Evolutionary conservation across 2,329 filamentous ascomycete species (phyloP).

Genomic region (Fusarium sp.): DNA sequence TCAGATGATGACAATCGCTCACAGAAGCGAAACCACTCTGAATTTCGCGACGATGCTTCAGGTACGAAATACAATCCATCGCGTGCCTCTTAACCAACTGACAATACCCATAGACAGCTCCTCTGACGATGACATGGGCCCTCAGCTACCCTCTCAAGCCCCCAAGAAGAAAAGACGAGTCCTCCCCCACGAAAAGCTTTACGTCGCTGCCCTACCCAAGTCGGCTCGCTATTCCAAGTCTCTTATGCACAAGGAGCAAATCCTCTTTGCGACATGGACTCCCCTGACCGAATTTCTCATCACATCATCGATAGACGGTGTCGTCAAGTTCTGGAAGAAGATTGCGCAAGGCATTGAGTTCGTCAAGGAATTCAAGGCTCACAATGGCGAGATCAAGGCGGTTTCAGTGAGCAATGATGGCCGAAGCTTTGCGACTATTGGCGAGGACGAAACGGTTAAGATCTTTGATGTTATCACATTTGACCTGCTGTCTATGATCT

Average conservation of each 20-base stretch:
- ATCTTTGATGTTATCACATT: constrained; percentile 88
- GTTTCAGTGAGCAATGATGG: constrained; percentile 91
- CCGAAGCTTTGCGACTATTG: constrained; percentile 91
- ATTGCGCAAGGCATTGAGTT: constrained; percentile 91
- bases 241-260: constrained; percentile 97
- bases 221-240: constrained; percentile 91
- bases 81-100: constrained; percentile 5
- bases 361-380: constrained; percentile 96
- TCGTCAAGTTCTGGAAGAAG: constrained; percentile 99
- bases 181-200: constrained; percentile 94
- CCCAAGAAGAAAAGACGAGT: constrained; percentile 92
- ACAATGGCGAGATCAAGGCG: constrained; percentile 84
- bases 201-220: constrained; percentile 86
- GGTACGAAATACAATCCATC: constrained; percentile 48
- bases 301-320: constrained; percentile 92
- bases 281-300: constrained; percentile 95
- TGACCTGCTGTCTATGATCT: constrained; percentile 84
- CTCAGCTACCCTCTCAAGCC: constrained; percentile 83
- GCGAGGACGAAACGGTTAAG: constrained; percentile 81
- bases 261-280: constrained; percentile 88
- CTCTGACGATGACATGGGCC: constrained; percentile 93
- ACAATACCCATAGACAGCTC: constrained; percentile 66
- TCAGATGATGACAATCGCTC: constrained; percentile 50
- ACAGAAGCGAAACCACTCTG: constrained; percentile 66
- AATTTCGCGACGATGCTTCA: constrained; percentile 61